Base-by-base conservation (phyloP, 1,284 basidiomycete genomes). In the Ustilago esculenta region DNA sequence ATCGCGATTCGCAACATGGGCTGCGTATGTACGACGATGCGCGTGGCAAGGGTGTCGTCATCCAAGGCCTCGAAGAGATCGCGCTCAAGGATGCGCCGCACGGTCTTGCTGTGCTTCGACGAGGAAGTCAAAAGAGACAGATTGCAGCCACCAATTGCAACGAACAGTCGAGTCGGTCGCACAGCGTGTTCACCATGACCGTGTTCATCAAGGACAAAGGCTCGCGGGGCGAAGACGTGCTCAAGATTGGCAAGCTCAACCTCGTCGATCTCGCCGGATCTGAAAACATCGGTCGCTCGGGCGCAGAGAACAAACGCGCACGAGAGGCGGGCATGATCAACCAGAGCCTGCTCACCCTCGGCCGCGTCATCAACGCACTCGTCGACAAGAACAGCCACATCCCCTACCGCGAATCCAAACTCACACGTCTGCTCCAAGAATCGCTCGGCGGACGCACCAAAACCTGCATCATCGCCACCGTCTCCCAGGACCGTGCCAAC, bases 291-390 rank as follows among this genome's bases (percentile, higher is more conserved):
- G 95, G 94, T 9, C 87, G 95, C 15, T 94, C 92, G 0, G 96
- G 96, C 7, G 96, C 96, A 1, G 92, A 94, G 82, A 92, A 97
- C 81, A 93, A 92, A 81, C 86, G 94, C 53, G 96, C 95, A 2
- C 86, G 93, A 71, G 96, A 99, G 81, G 96, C 96, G 1, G 96
- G 96, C 8, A 96, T 96, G 91, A 99, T 99, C 83, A 99, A 99
- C 80, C 93, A 98, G 83, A 96, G 92, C 80, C 85, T 99, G 33
- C 85, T 99, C 6, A 97, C 96, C 18, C 88, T 99, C 12, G 96
- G 96, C 1, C 86, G 96, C 37, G 96, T 99, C 41, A 98, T 99
- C 81, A 98, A 95, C 72, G 93, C 92, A 8, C 87, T 99, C 32
- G 95, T 98, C 45, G 95, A 98, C 75, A 91, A 89, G 78, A 90